Evolutionary conservation across 1,284 basidiomycete species (phyloP).

Genomic region (Papiliotrema fonsecae): DNA sequence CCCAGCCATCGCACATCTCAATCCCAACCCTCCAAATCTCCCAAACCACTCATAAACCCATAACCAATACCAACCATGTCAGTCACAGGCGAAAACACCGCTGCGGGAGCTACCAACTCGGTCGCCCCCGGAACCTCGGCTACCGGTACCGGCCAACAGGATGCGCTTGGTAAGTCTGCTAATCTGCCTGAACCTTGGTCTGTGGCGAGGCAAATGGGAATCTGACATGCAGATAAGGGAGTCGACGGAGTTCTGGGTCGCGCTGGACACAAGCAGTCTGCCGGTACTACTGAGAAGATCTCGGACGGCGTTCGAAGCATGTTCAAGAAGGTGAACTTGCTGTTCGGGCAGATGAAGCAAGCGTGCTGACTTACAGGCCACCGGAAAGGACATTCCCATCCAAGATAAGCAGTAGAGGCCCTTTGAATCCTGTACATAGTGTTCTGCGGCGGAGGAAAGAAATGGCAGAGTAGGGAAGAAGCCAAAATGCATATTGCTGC

Average conservation of each 20-base stretch:
- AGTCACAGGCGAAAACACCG: slow-evolving; percentile 5
- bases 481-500: too few relatives aligned
- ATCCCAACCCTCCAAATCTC: not conserved
- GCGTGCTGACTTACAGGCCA: slow-evolving; percentile 15
- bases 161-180: slow-evolving; percentile 42
- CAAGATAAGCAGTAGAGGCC: slow-evolving; percentile 18
- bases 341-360: not conserved
- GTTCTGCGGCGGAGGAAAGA: too few relatives aligned
- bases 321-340: slow-evolving; percentile 45
- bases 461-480: too few relatives aligned
- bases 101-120: slow-evolving; percentile 1
- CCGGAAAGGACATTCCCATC: slow-evolving; percentile 42
- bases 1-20: not conserved
- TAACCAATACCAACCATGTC: not conserved
- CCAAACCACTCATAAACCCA: not conserved
- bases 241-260: slow-evolving; percentile 32
- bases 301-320: slow-evolving; percentile 45
- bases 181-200: not conserved
- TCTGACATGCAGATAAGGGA: slow-evolving; percentile 36
- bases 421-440: too few relatives aligned
- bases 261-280: slow-evolving; percentile 38
- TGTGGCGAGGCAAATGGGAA: too few relatives aligned
- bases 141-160: slow-evolving; percentile 33
- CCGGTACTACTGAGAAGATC: slow-evolving; percentile 48
- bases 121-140: slow-evolving; percentile 1